Evolutionary conservation across 2,329 filamentous ascomycete genomes (phyloP).

Genomic region (Aspergillus neotritici): DNA sequence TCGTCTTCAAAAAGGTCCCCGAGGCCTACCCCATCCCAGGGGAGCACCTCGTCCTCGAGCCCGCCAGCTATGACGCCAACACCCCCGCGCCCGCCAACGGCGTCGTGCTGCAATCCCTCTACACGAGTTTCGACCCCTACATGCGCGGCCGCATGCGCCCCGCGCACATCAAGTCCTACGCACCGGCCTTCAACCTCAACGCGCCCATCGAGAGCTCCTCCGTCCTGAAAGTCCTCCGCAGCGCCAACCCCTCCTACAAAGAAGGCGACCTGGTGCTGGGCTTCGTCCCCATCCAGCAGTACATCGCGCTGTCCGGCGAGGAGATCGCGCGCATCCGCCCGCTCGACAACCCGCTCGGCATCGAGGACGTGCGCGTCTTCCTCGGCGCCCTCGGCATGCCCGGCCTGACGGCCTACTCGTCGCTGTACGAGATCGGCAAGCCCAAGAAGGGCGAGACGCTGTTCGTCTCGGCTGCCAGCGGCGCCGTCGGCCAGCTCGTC

Average conservation of each 20-base stretch:
- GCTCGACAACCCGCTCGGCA: conserved; percentile 60
- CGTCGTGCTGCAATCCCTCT: conserved; percentile 63
- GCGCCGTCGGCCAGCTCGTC: conserved; percentile 76
- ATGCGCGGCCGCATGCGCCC: conserved; percentile 73
- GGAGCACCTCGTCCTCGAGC: conserved; percentile 63
- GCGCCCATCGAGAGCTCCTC: conserved; percentile 59
- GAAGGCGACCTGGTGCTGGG: conserved; percentile 62
- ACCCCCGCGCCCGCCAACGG: conserved; percentile 57
- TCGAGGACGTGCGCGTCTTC: conserved; percentile 52
- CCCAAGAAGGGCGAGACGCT: conserved; percentile 75
- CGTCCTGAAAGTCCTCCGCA: conserved; percentile 66
- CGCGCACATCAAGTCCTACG: conserved; percentile 61
- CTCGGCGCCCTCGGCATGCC: conserved; percentile 74
- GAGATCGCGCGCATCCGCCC: conserved; percentile 44
- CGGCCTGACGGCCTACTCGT: conserved; percentile 68
- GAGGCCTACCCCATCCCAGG: conserved; percentile 62
- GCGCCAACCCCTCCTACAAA: conserved; percentile 57
- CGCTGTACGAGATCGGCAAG: conserved; percentile 68
- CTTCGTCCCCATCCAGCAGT: conserved; percentile 61
- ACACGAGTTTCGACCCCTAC: conserved; percentile 78
- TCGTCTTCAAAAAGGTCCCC: conserved; percentile 68
- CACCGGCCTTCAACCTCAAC: conserved; percentile 55
- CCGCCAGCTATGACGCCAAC: conserved; percentile 59
- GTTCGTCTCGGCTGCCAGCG: conserved; percentile 72
- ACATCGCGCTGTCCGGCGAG: conserved; percentile 53